Evolutionary conservation across 2,329 filamentous ascomycete species (phyloP).

Genomic region (Fusarium sp.): DNA sequence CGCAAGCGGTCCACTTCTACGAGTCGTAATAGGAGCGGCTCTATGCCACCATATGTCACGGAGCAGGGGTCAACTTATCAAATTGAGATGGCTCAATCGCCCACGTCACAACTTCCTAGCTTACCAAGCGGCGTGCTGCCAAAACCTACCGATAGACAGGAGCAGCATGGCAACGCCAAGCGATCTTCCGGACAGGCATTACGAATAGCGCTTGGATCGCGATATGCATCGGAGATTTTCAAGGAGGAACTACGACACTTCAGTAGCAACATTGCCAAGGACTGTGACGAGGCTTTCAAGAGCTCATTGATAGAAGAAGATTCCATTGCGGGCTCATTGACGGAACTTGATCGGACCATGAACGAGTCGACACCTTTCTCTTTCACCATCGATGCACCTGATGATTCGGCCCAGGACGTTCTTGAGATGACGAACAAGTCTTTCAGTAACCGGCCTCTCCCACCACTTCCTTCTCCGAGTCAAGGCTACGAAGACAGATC

Average conservation of each 20-base stretch:
- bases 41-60: conserved; percentile 35
- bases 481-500: conserved; percentile 33
- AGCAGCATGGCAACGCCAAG: conserved; percentile 16
- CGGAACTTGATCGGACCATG: conserved; percentile 49
- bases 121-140: conserved; percentile 44
- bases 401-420: conserved; percentile 35
- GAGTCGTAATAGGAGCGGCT: conserved; percentile 38
- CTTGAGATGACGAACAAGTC: conserved; percentile 47
- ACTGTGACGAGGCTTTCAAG: conserved; percentile 94
- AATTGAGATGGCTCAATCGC: conserved; percentile 42
- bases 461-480: conserved; percentile 59
- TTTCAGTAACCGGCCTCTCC: conserved; percentile 65
- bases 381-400: conserved; percentile 54
- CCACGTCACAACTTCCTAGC: conserved; percentile 50
- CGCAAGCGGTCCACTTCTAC: conserved; percentile 56
- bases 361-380: conserved; percentile 59
- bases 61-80: conserved; percentile 39
- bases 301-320: conserved; percentile 64
- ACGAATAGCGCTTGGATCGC: conserved; percentile 28
- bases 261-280: conserved; percentile 86
- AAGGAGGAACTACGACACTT: conserved; percentile 86
- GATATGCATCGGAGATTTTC: conserved; percentile 54
- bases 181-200: conserved; percentile 19
- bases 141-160: conserved; percentile 40
- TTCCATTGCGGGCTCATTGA: conserved; percentile 52